These are phyloP conservation scores for Yamadazyma conglobata DNA, from an alignment of 1,139 yeast species.

Conservation along the genomic window DNA sequence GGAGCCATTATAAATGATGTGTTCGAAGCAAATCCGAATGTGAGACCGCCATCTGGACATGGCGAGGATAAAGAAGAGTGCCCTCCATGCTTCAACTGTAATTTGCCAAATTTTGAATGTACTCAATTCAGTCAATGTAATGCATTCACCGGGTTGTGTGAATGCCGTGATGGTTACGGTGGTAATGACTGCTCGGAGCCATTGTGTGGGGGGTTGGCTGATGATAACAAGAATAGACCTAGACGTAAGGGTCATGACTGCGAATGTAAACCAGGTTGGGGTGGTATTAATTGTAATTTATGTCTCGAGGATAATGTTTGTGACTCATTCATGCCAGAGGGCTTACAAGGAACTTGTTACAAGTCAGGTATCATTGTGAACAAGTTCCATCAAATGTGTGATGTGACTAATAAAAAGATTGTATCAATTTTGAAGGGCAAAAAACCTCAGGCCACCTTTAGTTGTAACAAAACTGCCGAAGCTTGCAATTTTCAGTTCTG, in stretches of 20 bases:
- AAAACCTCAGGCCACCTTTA: slow-evolving; percentile 88
- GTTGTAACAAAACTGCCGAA: slow-evolving; percentile 67
- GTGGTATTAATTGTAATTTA: slow-evolving; percentile 87
- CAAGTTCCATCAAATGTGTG: slow-evolving; percentile 85
- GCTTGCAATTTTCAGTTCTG: slow-evolving; percentile 90
- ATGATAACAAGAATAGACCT: slow-evolving; percentile 60
- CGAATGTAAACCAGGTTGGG: slow-evolving; percentile 82
- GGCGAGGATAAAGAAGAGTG: slow-evolving; percentile 43
- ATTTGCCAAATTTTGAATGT: slow-evolving; percentile 86
- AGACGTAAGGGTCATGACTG: slow-evolving; percentile 59
- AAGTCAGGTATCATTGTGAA: slow-evolving; percentile 83
- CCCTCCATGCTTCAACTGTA: slow-evolving; percentile 92
- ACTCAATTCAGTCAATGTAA: slow-evolving; percentile 87
- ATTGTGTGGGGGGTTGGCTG: slow-evolving; percentile 76
- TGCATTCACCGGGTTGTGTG: slow-evolving; percentile 85
- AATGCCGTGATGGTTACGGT: slow-evolving; percentile 89
- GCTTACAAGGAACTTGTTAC: slow-evolving; percentile 84
- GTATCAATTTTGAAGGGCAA: slow-evolving; percentile 73
- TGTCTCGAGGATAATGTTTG: slow-evolving; percentile 74
- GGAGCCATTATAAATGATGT: slow-evolving; percentile 26
- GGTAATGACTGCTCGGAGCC: slow-evolving; percentile 91
- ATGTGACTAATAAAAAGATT: slow-evolving; percentile 87
- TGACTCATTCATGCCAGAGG: slow-evolving; percentile 85
- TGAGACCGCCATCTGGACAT: slow-evolving; percentile 13
- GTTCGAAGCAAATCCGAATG: slow-evolving; percentile 19